Evolutionary conservation across 2,329 filamentous ascomycete species (phyloP).

Genomic region (Fusarium luffae): DNA sequence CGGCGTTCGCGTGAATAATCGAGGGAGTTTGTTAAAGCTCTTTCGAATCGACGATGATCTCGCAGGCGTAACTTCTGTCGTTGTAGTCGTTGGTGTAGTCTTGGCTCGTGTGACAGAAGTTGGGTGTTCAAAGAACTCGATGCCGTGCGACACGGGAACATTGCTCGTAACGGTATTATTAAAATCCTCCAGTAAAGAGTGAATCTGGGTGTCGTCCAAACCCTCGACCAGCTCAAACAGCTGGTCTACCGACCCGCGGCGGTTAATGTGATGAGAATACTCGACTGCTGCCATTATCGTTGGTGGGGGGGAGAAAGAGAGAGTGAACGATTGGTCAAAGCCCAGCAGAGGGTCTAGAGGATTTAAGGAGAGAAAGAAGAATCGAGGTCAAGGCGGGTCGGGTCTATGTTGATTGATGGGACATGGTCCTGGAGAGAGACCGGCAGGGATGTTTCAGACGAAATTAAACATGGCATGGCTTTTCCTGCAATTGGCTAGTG

Average conservation of each 20-base stretch:
- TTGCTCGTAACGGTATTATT: conserved; percentile 41
- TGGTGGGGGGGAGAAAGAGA: conserved; percentile 8
- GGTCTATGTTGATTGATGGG: not conserved
- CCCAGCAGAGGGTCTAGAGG: not conserved
- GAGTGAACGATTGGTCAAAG: conserved; percentile 34
- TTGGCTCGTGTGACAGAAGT: conserved; percentile 2
- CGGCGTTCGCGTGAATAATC: conserved; percentile 31
- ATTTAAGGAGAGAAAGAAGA: conserved; percentile 8
- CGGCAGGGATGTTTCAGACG: conserved; percentile 25
- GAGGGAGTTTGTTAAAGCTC: conserved; percentile 33
- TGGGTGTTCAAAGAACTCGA: conserved; percentile 37
- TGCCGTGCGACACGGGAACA: conserved; percentile 36
- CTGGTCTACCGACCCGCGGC: conserved; percentile 39
- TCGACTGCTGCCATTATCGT: conserved; percentile 21
- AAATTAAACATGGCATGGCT: conserved; percentile 13
- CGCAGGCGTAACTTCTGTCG: conserved; percentile 2
- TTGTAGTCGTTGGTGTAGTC: not conserved
- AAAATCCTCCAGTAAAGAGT: conserved; percentile 36
- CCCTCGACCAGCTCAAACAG: conserved; percentile 39
- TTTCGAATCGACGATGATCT: conserved; percentile 33
- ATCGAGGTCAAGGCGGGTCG: conserved; percentile 2
- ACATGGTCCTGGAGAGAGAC: not conserved
- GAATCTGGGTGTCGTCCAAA: conserved; percentile 38
- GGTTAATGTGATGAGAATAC: conserved; percentile 15
- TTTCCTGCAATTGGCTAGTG: conserved; percentile 15